Conservation (phyloP, 176 grass and related monocot genomes). For the Bromus sterilis region DNA sequence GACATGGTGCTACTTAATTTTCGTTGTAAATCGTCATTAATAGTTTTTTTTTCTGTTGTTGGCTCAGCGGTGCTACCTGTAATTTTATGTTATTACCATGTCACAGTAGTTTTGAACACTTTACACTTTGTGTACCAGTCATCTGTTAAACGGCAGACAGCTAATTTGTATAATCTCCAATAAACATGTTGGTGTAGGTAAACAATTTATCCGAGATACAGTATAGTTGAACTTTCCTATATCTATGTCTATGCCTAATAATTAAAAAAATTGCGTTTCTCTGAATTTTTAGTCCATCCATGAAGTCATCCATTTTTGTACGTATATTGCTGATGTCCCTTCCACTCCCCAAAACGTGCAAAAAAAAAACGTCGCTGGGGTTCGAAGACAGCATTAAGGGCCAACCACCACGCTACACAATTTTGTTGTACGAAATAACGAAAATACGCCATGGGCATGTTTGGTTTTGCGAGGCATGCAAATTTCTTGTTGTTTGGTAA, state of each 20-base stretch:
- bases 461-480: too few relatives aligned
- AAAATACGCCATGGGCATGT: too few relatives aligned
- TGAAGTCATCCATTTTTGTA: not conserved
- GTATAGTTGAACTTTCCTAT: not conserved
- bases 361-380: too few relatives aligned
- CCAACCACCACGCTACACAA: too few relatives aligned
- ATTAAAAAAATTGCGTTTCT: too few relatives aligned
- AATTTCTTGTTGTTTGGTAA: too few relatives aligned
- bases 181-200: constrained; percentile 5
- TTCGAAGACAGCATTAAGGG: too few relatives aligned
- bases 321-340: too few relatives aligned
- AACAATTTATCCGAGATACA: not conserved
- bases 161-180: constrained; percentile 16
- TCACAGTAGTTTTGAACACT: not conserved
- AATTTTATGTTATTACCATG: constrained; percentile 8
- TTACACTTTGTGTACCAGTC: constrained; percentile 1
- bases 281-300: too few relatives aligned
- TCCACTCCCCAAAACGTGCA: too few relatives aligned
- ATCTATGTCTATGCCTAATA: too few relatives aligned
- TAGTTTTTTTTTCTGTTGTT: constrained; percentile 9
- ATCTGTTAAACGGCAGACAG: not conserved
- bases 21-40: constrained; percentile 41
- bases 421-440: too few relatives aligned
- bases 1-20: constrained; percentile 11
- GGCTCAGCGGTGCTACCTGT: not conserved